Base-by-base conservation (phyloP, 2,329 filamentous ascomycete genomes). In the Escovopsis sp. region DNA sequence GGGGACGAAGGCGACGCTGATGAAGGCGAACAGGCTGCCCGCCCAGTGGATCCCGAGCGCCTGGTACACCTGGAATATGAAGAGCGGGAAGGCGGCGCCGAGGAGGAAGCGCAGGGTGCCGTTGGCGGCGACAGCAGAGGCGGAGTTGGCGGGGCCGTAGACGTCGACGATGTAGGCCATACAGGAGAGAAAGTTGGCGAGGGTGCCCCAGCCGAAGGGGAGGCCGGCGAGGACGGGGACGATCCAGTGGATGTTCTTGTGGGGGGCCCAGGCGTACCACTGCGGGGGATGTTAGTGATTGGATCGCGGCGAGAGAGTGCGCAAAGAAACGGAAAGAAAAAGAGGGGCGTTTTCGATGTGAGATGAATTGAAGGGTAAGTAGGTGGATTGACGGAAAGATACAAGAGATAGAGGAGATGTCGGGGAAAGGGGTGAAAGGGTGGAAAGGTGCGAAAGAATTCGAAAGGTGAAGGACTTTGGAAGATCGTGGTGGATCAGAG, bases 221-320 rank as follows among this genome's bases (percentile, higher is more conserved):
- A 35, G 14, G 18, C 34, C 34, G 9, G 26, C 27, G 7, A 29
- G 26, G 2, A 35, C 34, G 7, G 27, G 26, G 11, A 35, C 34
- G 14, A 30, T 30, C 34, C 34, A 35, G 34, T 35, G 34, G 11
- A 29, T 18, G 13, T 26, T 23, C 11, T 23, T 15, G 14, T 29
- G 34, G 4, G 34, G 26, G 13, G 34, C 34, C 34, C 34, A 35
- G n/a, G 34, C 34, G 17, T 35, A 35, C 34, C 34, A 29, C 26
- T 35, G 14, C 2, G 10, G 14, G 14, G 12, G 7, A 11, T 10
- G 27, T 17, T 13, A 30, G 27, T 13, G 8, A 30, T n/a, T 15
- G 11, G 10, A n/a, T n/a, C n/a, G n/a, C n/a, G n/a, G n/a, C n/a
- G n/a, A n/a, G n/a, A n/a, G n/a, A n/a, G n/a, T n/a, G n/a, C n/a